phyloP scores from a whole-genome alignment of 1,284 basidiomycete genomes.

The Xerocomus amazonicus region DNA sequence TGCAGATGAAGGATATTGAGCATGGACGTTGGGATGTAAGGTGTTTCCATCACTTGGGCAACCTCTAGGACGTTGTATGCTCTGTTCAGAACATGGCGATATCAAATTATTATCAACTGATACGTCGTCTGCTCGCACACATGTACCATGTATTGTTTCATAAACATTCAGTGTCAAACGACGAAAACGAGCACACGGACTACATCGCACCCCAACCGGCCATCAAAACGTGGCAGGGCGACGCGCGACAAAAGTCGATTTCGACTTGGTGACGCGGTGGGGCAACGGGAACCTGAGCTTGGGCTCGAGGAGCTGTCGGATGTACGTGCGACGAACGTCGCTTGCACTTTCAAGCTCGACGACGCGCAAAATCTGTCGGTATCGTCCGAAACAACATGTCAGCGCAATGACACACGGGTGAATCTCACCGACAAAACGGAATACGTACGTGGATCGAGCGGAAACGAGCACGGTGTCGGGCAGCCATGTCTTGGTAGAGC shows the following conservation, averaged over 20 bases:
- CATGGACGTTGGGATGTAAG: too few species aligned
- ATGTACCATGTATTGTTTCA: too few species aligned
- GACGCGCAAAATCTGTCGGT: constrained; percentile 80
- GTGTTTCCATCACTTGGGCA: too few species aligned
- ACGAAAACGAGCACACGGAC: too few species aligned
- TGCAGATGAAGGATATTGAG: too few species aligned
- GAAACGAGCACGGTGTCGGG: constrained; percentile 98
- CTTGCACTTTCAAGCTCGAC: constrained; percentile 90
- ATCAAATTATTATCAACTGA: too few species aligned
- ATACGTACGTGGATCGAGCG: constrained; percentile 87
- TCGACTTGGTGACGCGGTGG: constrained; percentile 77
- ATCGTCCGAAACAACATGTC: constrained; percentile 1
- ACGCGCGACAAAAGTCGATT: constrained; percentile 70
- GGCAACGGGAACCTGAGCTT: constrained; percentile 98
- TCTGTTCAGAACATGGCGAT: too few species aligned
- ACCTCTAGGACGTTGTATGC: too few species aligned
- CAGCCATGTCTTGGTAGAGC: constrained; percentile 99
- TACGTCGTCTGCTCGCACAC: too few species aligned
- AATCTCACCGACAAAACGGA: too few species aligned
- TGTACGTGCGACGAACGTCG: constrained; percentile 93
- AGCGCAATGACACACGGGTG: neutral
- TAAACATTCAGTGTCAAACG: too few species aligned
- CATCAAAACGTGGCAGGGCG: constrained; percentile 67
- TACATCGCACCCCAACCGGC: neutral
- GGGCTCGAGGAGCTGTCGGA: constrained; percentile 92